phyloP scores from a whole-genome alignment of 2,329 filamentous ascomycete species.

The Paracoccidioides lutzii region DNA sequence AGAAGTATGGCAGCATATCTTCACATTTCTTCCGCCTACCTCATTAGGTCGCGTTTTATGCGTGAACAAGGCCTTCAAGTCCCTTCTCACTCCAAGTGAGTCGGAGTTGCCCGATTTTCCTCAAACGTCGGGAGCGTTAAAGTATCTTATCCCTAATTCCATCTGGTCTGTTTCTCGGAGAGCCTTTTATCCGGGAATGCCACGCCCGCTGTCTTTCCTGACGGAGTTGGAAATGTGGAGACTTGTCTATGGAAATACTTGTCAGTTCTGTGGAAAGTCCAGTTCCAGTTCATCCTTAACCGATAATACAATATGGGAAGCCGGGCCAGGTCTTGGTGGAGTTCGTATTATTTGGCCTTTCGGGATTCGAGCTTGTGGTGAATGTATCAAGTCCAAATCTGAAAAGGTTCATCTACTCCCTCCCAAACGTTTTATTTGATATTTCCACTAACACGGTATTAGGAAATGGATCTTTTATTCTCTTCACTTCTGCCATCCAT shows the following conservation, averaged over 20 bases:
- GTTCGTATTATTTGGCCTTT: conserved; percentile 61
- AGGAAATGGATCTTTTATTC: conserved; percentile 60
- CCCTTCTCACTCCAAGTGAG: conserved; percentile 42
- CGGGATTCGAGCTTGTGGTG: conserved; percentile 50
- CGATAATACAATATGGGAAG: conserved; percentile 38
- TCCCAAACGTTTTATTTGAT: conserved; percentile 4
- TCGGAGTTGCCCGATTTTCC: conserved; percentile 18
- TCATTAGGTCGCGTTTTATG: conserved; percentile 51
- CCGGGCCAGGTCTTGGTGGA: conserved; percentile 49
- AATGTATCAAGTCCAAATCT: conserved; percentile 48
- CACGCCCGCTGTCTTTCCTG: conserved; percentile 50
- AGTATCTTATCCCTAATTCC: conserved; percentile 43
- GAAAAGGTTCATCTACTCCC: conserved; percentile 46
- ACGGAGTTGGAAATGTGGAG: conserved; percentile 68
- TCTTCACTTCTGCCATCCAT: conserved; percentile 47
- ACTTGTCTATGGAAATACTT: conserved; percentile 48
- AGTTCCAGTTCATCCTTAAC: conserved; percentile 13
- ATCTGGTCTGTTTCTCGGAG: conserved; percentile 62
- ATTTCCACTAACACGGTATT: conserved; percentile 15
- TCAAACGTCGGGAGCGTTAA: conserved; percentile 20
- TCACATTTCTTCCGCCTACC: conserved; percentile 51
- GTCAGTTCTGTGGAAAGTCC: conserved; percentile 53
- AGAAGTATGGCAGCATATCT: conserved; percentile 58
- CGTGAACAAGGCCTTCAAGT: conserved; percentile 55
- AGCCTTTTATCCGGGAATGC: conserved; percentile 52